Base-by-base conservation (phyloP, 2,329 filamentous ascomycete species). In the Colletotrichum liaoningense region DNA sequence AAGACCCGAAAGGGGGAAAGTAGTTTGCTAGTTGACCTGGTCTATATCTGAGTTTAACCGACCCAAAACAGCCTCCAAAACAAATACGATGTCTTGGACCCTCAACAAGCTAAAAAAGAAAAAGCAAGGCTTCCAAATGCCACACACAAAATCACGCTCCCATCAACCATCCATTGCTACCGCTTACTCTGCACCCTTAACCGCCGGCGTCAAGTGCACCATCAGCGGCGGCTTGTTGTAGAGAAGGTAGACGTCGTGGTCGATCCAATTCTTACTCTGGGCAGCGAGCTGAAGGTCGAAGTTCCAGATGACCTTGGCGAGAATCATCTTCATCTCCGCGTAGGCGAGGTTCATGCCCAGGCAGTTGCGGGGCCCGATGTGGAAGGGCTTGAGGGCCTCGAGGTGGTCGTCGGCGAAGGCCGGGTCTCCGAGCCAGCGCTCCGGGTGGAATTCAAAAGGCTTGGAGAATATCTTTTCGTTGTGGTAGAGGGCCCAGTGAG, bases 381-480 rank as follows among this genome's bases (percentile, higher is more conserved):
- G 72, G 58, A 74, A 74, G 6, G 72, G 72, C 42, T 67, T 54
- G 8, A 74, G 7, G 58, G 68, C 63, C 19, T 74, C 68, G 49
- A 72, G 63, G 33, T 56, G 52, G 72, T 74, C 72, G 54, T 52
- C 42, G 9, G 33, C 26, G 68, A 74, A 74, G 38, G 46, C 52
- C 33, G 68, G 52, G 42, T 72, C 72, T 57, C 63, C 72, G 56
- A 74, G 55, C 72, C 72, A 74, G 11, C 72, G 68, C 88, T 89
- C 26, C 92, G 91, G 88, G 5, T 79, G 80, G 76, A 84, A 90
- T 0, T 76, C 77, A 26, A 84, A 79, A 0, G 88, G 84, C 1
- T 86, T 80, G 11, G 79, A 80, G 77, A 88, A 90, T 75, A 87
- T 81, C 11, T 79, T 76, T 1, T 83, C 79, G 63, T 83, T 84